A percentile compares a stretch with the other conserved stretches of the same genome.
Evolutionary conservation across 306 rosid species (phyloP).

Genomic region (Neltuma alba): DNA sequence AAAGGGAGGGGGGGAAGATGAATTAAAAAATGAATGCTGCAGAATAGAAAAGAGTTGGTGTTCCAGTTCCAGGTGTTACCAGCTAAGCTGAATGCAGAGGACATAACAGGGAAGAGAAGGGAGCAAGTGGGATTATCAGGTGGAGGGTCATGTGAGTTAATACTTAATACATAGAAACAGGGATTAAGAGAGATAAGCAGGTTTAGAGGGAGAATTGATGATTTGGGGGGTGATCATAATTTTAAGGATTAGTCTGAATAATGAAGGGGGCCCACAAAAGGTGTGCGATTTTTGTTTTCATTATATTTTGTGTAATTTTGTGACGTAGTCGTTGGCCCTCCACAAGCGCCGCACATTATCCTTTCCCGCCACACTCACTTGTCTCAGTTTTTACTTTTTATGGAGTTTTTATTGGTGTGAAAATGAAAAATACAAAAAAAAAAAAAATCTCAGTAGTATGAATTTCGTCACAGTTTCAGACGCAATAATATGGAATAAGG

Average conservation of each 20-base stretch:
- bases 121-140: not conserved
- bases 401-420: not conserved
- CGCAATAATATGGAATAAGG: not conserved
- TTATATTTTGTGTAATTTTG: conserved; percentile 27
- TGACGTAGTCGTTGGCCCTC: conserved; percentile 24
- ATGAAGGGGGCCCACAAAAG: conserved; percentile 36
- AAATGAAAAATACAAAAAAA: not conserved
- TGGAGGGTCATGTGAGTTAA: not conserved
- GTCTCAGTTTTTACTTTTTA: not conserved
- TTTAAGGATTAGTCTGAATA: conserved; percentile 14
- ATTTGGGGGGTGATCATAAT: conserved; percentile 31
- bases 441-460: no score
- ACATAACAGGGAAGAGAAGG: no score
- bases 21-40: not conserved
- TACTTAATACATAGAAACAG: not conserved
- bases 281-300: conserved; percentile 1
- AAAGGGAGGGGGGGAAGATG: not conserved
- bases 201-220: conserved; percentile 13
- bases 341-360: conserved; percentile 18
- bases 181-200: not conserved
- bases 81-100: conserved; percentile 5
- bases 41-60: not conserved
- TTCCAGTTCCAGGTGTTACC: conserved; percentile 22
- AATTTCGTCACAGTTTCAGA: not conserved
- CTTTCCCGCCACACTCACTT: conserved; percentile 20